phyloP scores from a whole-genome alignment of 495 filamentous ascomycete species.

The Podospora appendiculata region DNA sequence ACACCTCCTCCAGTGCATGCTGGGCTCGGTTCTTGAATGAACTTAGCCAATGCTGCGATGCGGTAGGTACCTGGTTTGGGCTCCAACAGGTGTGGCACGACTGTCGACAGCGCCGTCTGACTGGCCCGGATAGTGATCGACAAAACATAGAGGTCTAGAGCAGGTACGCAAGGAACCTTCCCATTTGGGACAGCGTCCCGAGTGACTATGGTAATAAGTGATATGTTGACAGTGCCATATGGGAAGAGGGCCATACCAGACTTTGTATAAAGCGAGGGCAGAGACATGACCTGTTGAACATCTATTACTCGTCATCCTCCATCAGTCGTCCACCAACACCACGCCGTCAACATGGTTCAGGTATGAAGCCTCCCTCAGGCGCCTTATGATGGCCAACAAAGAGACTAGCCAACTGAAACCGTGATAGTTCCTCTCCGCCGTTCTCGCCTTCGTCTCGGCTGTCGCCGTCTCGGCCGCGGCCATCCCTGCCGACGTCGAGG shows the following conservation, averaged over 20 bases:
- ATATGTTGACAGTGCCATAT: no score
- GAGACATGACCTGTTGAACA: neutral
- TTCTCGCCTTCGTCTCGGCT: conserved; percentile 20
- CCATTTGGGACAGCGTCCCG: neutral
- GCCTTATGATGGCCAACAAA: no score
- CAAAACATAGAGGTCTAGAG: neutral
- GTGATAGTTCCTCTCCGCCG: conserved; percentile 20
- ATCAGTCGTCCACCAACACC: neutral
- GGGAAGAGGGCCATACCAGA: no score
- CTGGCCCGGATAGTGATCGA: no score
- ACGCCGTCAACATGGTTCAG: neutral
- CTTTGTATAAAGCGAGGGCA: no score
- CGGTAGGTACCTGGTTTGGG: no score
- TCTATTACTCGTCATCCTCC: neutral
- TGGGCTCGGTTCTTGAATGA: no score
- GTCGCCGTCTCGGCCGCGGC: conserved; percentile 23
- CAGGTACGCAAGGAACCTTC: neutral
- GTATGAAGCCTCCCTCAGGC: neutral
- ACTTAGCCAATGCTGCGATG: no score
- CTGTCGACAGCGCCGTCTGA: no score
- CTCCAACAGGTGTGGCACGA: no score
- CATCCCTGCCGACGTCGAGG: conserved; percentile 14
- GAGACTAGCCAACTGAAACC: neutral
- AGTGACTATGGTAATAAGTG: no score
- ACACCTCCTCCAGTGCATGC: no score